phyloP scores from a whole-genome alignment of 129 eudicot genomes.

The Pseudognaphalium luteoalbum region DNA sequence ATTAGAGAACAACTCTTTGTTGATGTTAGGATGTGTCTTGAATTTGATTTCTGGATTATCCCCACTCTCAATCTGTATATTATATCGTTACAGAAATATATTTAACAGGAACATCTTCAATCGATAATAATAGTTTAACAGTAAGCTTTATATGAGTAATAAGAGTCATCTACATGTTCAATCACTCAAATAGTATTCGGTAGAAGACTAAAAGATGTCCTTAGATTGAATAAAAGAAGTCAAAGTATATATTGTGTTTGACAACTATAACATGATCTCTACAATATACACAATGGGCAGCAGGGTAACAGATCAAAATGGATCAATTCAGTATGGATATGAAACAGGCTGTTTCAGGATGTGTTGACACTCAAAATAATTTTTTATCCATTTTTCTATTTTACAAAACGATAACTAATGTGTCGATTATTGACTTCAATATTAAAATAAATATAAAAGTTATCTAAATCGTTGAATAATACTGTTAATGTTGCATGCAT shows the following conservation, averaged over 20 bases:
- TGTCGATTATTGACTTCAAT: neutral
- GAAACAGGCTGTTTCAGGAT: neutral
- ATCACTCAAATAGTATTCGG: constrained; percentile 9
- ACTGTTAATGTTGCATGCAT: neutral
- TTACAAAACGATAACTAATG: neutral
- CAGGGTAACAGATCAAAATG: neutral
- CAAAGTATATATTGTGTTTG: neutral
- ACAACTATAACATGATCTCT: neutral
- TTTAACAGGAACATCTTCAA: neutral
- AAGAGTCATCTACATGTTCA: constrained; percentile 12
- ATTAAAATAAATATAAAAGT: neutral
- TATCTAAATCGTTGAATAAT: neutral
- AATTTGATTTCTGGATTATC: constrained; percentile 75
- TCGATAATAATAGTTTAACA: constrained; percentile 1
- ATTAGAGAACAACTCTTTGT: constrained; percentile 74
- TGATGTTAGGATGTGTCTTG: constrained; percentile 94
- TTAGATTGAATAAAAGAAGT: neutral
- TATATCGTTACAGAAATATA: constrained; percentile 8
- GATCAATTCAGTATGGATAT: neutral
- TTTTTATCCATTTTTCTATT: neutral
- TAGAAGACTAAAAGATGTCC: neutral
- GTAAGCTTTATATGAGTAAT: constrained; percentile 7
- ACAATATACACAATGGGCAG: neutral
- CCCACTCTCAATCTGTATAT: constrained; percentile 72
- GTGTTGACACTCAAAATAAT: neutral